These are phyloP conservation scores for Apiospora hydei DNA, from an alignment of 2,329 filamentous ascomycete species.

Conservation along the genomic window DNA sequence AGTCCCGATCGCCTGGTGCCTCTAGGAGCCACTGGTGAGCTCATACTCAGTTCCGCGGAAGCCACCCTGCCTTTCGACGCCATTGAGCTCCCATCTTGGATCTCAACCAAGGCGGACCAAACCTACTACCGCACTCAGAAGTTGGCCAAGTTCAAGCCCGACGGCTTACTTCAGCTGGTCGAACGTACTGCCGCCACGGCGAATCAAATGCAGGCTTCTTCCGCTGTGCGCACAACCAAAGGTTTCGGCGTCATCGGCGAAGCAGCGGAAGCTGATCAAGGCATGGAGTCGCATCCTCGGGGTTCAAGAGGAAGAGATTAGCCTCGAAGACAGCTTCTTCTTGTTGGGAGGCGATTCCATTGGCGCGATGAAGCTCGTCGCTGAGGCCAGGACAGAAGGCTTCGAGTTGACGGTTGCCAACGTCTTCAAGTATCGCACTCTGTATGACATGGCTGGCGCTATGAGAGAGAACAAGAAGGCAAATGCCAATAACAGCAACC, in stretches of 20 bases:
- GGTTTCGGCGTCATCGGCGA: constrained; percentile 49
- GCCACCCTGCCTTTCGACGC: background rate
- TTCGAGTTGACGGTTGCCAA: constrained; percentile 60
- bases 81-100: constrained; percentile 39
- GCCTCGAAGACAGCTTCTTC: constrained; percentile 66
- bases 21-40: constrained; percentile 51
- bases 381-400: constrained; percentile 57
- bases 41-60: constrained; percentile 44
- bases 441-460: constrained; percentile 61
- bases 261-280: constrained; percentile 52
- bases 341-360: constrained; percentile 67
- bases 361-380: constrained; percentile 66
- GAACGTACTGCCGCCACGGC: constrained; percentile 32
- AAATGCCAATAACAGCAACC: constrained; percentile 27
- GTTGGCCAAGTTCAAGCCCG: constrained; percentile 47
- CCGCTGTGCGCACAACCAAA: constrained; percentile 37
- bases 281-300: constrained; percentile 58
- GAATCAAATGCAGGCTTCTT: constrained; percentile 25
- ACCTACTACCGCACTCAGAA: constrained; percentile 50
- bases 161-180: constrained; percentile 41
- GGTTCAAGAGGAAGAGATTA: constrained; percentile 54
- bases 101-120: constrained; percentile 32
- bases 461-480: constrained; percentile 48
- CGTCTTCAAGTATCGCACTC: constrained; percentile 58
- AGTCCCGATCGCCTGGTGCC: constrained; percentile 47